Conservation (phyloP, 768 basidiomycete genomes). For the Cubamyces sp. region DNA sequence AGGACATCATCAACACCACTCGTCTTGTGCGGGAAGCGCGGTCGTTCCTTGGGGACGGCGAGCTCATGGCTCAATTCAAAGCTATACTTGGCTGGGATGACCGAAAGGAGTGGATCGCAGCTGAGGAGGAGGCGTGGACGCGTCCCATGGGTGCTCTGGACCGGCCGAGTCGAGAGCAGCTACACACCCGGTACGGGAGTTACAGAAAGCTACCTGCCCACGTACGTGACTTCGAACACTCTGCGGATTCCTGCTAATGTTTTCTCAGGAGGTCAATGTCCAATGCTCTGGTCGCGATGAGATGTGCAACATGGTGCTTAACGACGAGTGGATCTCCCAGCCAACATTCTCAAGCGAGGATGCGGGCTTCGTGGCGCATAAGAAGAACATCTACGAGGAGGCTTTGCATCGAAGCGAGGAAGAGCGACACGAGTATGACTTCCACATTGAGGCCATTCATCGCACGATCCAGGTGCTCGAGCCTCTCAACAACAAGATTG, state of each 20-base stretch:
- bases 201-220: constrained; percentile 82
- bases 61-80: constrained; percentile 80
- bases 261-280: constrained; percentile 78
- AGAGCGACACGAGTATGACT: constrained; percentile 98
- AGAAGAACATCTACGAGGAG: constrained; percentile 97
- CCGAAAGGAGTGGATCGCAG: constrained; percentile 46
- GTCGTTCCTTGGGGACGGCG: constrained; percentile 73
- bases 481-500: constrained; percentile 87
- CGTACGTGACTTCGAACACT: constrained; percentile 53
- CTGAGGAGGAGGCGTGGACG: constrained; percentile 36
- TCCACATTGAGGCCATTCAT: constrained; percentile 94
- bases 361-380: constrained; percentile 85
- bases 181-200: constrained; percentile 80
- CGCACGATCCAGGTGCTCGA: constrained; percentile 91
- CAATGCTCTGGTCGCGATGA: constrained; percentile 95
- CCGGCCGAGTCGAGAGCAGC: constrained; percentile 63
- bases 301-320: constrained; percentile 94
- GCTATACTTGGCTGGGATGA: constrained; percentile 90
- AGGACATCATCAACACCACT: constrained; percentile 88
- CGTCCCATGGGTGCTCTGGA: constrained; percentile 36
- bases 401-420: constrained; percentile 96
- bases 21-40: constrained; percentile 81
- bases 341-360: constrained; percentile 96
- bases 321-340: constrained; percentile 98
- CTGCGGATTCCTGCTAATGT: constrained; percentile 2